Conservation (phyloP, 306 rosid genomes). For the Casuarina glauca region DNA sequence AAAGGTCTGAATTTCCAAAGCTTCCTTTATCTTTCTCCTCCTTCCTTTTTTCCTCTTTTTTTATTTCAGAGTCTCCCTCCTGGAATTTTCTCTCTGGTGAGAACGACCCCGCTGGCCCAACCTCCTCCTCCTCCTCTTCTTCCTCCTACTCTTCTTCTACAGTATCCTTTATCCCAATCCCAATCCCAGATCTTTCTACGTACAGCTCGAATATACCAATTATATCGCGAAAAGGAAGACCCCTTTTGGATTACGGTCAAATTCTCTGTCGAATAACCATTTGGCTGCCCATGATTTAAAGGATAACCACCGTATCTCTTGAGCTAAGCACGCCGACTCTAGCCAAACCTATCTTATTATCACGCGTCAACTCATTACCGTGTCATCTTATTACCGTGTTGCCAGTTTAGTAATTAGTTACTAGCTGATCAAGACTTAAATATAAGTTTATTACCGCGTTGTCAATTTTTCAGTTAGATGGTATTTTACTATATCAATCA, state of each 20-base stretch:
- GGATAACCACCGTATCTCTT: neutral
- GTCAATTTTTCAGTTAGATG: too few relatives aligned
- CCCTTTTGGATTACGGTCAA: conserved; percentile 21
- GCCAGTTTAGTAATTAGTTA: too few relatives aligned
- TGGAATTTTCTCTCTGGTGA: conserved; percentile 27
- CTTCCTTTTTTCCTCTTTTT: neutral
- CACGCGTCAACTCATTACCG: too few relatives aligned
- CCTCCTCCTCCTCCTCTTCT: neutral
- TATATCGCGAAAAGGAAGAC: conserved; percentile 22
- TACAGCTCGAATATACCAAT: conserved; percentile 20
- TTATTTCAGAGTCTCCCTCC: conserved; percentile 21
- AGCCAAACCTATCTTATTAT: too few relatives aligned
- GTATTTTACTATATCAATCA: too few relatives aligned
- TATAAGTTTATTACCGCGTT: too few relatives aligned
- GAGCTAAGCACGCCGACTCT: neutral
- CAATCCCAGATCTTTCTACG: neutral
- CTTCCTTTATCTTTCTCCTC: conserved; percentile 6
- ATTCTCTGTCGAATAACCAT: neutral
- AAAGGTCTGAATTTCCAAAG: conserved; percentile 39
- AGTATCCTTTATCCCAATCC: neutral
- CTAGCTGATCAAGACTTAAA: too few relatives aligned
- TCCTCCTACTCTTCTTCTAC: conserved; percentile 1
- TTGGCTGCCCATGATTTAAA: conserved; percentile 1
- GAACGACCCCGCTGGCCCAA: conserved; percentile 33
- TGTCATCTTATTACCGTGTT: too few relatives aligned